Percentiles rank a stretch among this genome's conserved stretches.
Conservation (phyloP, 164 flowering plant genomes). For the Annona squamosa region DNA sequence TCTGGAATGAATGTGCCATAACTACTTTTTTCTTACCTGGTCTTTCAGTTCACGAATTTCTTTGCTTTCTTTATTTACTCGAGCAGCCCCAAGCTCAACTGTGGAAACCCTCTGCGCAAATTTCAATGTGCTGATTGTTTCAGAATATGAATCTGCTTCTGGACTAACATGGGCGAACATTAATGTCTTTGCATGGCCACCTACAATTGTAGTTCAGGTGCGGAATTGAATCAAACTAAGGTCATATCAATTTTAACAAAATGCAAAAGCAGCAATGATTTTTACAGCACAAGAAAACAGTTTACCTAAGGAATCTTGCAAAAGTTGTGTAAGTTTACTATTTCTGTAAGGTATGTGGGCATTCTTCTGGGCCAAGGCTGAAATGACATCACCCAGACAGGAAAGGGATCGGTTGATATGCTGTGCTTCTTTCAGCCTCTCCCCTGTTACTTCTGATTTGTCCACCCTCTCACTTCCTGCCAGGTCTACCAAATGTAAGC, state of each 20-base stretch:
- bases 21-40: conserved; percentile 40
- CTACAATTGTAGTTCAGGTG: conserved; percentile 29
- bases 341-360: conserved; percentile 80
- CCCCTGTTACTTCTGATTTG: conserved; percentile 77
- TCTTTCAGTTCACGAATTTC: conserved; percentile 73
- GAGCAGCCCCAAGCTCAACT: conserved; percentile 88
- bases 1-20: neutral
- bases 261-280: neutral
- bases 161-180: conserved; percentile 96
- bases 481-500: conserved; percentile 71
- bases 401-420: conserved; percentile 75
- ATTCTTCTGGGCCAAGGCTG: conserved; percentile 76
- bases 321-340: conserved; percentile 87
- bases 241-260: neutral
- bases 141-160: conserved; percentile 62
- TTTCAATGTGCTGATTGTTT: conserved; percentile 72
- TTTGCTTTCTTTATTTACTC: conserved; percentile 56
- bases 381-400: conserved; percentile 81
- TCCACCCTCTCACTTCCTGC: conserved; percentile 86
- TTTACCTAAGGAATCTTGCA: conserved; percentile 81
- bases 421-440: conserved; percentile 77
- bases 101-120: conserved; percentile 83
- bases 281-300: neutral
- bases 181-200: conserved; percentile 80
- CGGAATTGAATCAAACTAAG: conserved; percentile 2